phyloP scores from a whole-genome alignment of 2,329 filamentous ascomycete species.

The Lecanosticta acicola region DNA sequence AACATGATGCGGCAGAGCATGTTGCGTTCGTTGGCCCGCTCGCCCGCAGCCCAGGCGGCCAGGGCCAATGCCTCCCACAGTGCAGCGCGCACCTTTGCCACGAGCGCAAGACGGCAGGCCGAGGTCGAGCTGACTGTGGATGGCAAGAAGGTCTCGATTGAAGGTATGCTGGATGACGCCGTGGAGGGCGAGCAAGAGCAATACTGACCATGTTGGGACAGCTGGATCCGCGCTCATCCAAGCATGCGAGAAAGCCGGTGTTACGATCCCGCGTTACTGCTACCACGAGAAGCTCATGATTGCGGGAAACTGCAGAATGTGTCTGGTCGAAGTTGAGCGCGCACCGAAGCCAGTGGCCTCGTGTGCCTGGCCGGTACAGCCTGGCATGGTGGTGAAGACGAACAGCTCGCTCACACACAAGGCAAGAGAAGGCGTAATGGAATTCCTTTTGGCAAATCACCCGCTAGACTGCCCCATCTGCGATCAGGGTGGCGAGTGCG shows the following conservation, averaged over 20 bases:
- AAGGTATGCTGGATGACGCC: conserved; percentile 57
- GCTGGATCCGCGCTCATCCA: conserved; percentile 96
- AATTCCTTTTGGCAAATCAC: conserved; percentile 94
- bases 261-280: conserved; percentile 91
- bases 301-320: conserved; percentile 99
- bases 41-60: conserved; percentile 40
- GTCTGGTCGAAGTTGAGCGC: conserved; percentile 93
- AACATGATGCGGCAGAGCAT: conserved; percentile 61
- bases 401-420: conserved; percentile 95
- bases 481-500: conserved; percentile 98
- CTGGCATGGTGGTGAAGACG: conserved; percentile 98
- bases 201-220: conserved; percentile 38
- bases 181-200: background rate
- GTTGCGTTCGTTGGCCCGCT: conserved; percentile 56
- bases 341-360: conserved; percentile 96
- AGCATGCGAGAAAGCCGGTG: conserved; percentile 96
- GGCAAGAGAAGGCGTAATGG: conserved; percentile 97
- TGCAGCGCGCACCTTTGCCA: conserved; percentile 73
- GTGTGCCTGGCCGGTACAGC: conserved; percentile 97
- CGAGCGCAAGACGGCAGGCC: conserved; percentile 69
- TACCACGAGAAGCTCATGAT: conserved; percentile 99
- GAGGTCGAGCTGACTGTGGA: conserved; percentile 96
- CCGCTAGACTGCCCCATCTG: conserved; percentile 95
- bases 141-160: conserved; percentile 96
- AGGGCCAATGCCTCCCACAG: conserved; percentile 37